Conservation (phyloP, 495 filamentous ascomycete species). For the Penicillium roqueforti region DNA sequence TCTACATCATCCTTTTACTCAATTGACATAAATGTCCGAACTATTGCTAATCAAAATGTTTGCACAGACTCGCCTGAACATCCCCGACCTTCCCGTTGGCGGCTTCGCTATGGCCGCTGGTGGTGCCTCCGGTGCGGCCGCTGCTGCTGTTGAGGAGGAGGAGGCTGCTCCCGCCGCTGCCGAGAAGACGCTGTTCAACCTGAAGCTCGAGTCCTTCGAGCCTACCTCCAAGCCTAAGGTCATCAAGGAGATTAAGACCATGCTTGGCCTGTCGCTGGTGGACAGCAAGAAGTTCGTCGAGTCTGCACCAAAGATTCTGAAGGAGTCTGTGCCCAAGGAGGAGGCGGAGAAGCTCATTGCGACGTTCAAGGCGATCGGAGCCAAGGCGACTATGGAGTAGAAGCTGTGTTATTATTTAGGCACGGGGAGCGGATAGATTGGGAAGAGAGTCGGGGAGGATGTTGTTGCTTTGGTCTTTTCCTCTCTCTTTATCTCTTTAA, state of each 20-base stretch:
- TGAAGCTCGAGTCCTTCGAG: conserved; percentile 89
- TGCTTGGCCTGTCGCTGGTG: conserved; percentile 92
- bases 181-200: conserved; percentile 96
- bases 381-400: conserved; percentile 86
- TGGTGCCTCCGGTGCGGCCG: conserved; percentile 52
- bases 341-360: conserved; percentile 98
- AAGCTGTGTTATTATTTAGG: conserved; percentile 10
- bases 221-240: conserved; percentile 90
- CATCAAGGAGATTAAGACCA: conserved; percentile 98
- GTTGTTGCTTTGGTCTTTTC: conserved; percentile 8
- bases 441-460: conserved; percentile 18
- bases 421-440: conserved; percentile 6
- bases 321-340: conserved; percentile 96
- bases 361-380: conserved; percentile 86
- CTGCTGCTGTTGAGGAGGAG: conserved; percentile 76
- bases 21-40: not conserved
- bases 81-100: conserved; percentile 93
- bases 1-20: not conserved
- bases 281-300: conserved; percentile 99
- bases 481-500: conserved; percentile 4
- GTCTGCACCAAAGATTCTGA: conserved; percentile 94
- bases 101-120: conserved; percentile 69
- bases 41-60: conserved; percentile 6
- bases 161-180: conserved; percentile 73
- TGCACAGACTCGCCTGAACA: conserved; percentile 85